These are phyloP conservation scores for Solanum chilense DNA, from an alignment of 257 asterid species.

Conservation along the genomic window DNA sequence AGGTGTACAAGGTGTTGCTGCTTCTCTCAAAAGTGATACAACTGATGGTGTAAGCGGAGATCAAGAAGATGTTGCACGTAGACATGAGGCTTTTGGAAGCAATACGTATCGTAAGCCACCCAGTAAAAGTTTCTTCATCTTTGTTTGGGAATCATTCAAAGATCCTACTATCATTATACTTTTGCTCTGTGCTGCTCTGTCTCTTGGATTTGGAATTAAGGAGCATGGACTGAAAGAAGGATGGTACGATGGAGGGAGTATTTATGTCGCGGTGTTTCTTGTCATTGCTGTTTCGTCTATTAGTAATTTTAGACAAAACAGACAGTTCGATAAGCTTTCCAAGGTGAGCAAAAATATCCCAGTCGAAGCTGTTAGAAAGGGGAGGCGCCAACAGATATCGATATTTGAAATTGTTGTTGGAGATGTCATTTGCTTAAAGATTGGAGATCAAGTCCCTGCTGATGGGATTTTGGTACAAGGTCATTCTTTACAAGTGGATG, in stretches of 20 bases:
- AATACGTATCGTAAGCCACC: slow-evolving; percentile 22
- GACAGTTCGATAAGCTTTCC: slow-evolving; percentile 21
- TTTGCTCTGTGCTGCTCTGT: slow-evolving; percentile 20
- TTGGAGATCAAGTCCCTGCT: slow-evolving; percentile 44
- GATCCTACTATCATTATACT: slow-evolving; percentile 26
- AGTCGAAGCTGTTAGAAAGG: slow-evolving; percentile 21
- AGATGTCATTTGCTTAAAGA: slow-evolving; percentile 31
- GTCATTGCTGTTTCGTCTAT: slow-evolving; percentile 20
- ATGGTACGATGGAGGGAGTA: slow-evolving; percentile 35
- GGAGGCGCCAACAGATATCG: slow-evolving; percentile 17
- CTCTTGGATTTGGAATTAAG: slow-evolving; percentile 28
- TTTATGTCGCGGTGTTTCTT: slow-evolving; percentile 21
- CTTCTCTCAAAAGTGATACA: slow-evolving; percentile 6
- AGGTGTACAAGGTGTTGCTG: slow-evolving; percentile 23
- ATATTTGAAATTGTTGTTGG: slow-evolving; percentile 31
- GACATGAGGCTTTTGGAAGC: slow-evolving; percentile 23
- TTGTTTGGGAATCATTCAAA: slow-evolving; percentile 21
- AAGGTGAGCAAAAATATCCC: slow-evolving; percentile 15
- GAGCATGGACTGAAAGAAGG: slow-evolving; percentile 21
- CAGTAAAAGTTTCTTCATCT: slow-evolving; percentile 1
- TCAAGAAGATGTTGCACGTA: slow-evolving; percentile 2
- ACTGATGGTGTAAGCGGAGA: slow-evolving; percentile 13
- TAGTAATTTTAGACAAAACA: slow-evolving; percentile 21
- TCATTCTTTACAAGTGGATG: slow-evolving; percentile 21
- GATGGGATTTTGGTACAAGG: slow-evolving; percentile 37